Base-by-base conservation (phyloP, 2,329 filamentous ascomycete species). In the Aspergillus sp. region DNA sequence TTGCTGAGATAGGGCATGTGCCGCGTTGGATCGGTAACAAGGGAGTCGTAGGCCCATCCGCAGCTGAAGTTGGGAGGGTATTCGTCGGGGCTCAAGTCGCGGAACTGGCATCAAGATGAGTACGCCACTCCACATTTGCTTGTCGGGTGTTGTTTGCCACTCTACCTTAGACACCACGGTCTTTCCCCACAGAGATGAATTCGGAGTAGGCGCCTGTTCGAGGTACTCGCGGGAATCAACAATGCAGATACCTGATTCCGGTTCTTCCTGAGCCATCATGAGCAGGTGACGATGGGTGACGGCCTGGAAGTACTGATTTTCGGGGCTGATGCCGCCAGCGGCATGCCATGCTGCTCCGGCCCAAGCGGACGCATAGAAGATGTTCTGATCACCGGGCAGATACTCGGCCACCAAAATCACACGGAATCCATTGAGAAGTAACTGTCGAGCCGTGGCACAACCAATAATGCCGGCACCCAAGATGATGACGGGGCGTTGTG, bases 391-490 rank as follows among this genome's bases (percentile, higher is more conserved):
- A 10, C 74, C 74, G 0, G 74, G 74, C 7, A 77, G 63, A 58
- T 70, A 75, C 56, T 77, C 73, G 0, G 73, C 74, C 5, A 77
- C 73, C 31, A 77, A 39, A 5, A 68, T 65, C 6, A 76, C 74
- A 6, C 67, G 62, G 45, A 77, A 76, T 2, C 75, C 75, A 29
- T 67, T 66, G n/a, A 67, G 64, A 4, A 77, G 63, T 10, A 77
- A 64, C 57, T 75, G 73, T 22, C 69, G 67, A 6, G 75, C 74
- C 2, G 74, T 61, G 3, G 75, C 70, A 63, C 74, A 77, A n/a
- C 75, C 75, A 29, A 77, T 77, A 47, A 77, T 76, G 2, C 75
- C 75, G 18, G 73, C 74, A n/a, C 75, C 74, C 1, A 77, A 63
- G 26, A 77, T 73, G 31, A 77, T 58, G 36, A 77, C 62, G 6